These are phyloP conservation scores for Colletotrichum sp. DNA, from an alignment of 2,329 filamentous ascomycete genomes.

Conservation along the genomic window DNA sequence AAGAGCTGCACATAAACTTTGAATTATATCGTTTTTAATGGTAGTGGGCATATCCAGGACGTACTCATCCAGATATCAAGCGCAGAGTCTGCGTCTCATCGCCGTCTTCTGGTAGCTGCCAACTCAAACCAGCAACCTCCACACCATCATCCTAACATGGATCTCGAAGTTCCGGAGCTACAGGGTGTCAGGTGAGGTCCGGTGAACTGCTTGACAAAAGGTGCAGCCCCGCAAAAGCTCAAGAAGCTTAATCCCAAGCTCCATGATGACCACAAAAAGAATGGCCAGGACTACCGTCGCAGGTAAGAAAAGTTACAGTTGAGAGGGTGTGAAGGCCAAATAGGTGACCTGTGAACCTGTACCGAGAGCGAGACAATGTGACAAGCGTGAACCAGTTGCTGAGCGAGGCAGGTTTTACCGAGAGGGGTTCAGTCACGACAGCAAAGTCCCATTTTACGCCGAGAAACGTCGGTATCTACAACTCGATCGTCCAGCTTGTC, in stretches of 20 bases:
- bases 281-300: too few species aligned
- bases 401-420: neutral
- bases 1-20: neutral
- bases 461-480: neutral
- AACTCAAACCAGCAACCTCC: neutral
- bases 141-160: neutral
- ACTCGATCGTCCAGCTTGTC: neutral
- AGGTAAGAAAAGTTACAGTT: too few species aligned
- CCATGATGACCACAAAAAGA: neutral
- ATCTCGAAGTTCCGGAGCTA: neutral
- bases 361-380: neutral
- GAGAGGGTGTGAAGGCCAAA: neutral
- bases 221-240: neutral
- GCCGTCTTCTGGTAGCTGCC: neutral
- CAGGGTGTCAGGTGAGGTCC: neutral
- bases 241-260: neutral
- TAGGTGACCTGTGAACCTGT: neutral
- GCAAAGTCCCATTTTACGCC: accelerated
- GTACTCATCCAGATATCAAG: neutral
- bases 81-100: neutral
- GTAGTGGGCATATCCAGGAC: neutral
- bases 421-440: neutral
- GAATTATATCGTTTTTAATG: too few species aligned
- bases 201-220: accelerated
- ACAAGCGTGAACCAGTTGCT: neutral